Evolutionary conservation across 331 rosid genomes (phyloP).

Genomic region (Acacia concinna): DNA sequence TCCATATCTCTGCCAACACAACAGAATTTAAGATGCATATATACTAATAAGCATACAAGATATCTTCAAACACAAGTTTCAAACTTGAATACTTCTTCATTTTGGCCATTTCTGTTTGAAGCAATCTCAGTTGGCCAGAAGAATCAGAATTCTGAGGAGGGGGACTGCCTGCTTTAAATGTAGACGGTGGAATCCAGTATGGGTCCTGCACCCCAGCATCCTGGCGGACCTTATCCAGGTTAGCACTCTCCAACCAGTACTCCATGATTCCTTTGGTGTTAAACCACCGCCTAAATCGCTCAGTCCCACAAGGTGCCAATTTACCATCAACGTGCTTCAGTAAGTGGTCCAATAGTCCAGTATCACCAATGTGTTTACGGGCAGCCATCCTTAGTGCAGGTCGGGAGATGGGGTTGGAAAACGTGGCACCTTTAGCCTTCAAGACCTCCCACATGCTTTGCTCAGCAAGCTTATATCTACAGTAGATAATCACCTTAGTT

Average conservation of each 20-base stretch:
- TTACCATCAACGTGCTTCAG: constrained; percentile 82
- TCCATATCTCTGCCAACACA: constrained; percentile 71
- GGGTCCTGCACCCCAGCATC: constrained; percentile 84
- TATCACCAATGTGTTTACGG: constrained; percentile 78
- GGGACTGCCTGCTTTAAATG: constrained; percentile 30
- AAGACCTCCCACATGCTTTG: constrained; percentile 65
- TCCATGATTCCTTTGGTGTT: constrained; percentile 75
- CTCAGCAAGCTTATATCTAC: constrained; percentile 78
- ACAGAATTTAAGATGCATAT: constrained; percentile 5
- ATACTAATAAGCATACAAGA: constrained; percentile 17
- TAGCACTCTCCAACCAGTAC: constrained; percentile 91
- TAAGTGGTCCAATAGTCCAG: constrained; percentile 84
- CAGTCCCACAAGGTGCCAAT: constrained; percentile 73
- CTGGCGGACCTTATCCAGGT: constrained; percentile 54
- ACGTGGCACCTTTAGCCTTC: constrained; percentile 74
- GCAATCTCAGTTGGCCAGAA: constrained; percentile 60
- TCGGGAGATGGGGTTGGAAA: constrained; percentile 68
- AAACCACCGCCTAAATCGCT: constrained; percentile 78
- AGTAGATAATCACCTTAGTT: constrained; percentile 12
- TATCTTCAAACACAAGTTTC: constrained; percentile 19
- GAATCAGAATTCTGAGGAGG: constrained; percentile 43
- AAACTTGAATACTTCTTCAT: constrained; percentile 68
- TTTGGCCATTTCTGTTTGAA: constrained; percentile 61
- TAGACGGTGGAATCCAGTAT: constrained; percentile 65
- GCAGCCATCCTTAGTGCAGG: constrained; percentile 64